Evolutionary conservation across 23 red algal genomes (phyloP), one percentile per base, ranked within the genome.

Genomic region (Gracilaria vermiculophylla): DNA sequence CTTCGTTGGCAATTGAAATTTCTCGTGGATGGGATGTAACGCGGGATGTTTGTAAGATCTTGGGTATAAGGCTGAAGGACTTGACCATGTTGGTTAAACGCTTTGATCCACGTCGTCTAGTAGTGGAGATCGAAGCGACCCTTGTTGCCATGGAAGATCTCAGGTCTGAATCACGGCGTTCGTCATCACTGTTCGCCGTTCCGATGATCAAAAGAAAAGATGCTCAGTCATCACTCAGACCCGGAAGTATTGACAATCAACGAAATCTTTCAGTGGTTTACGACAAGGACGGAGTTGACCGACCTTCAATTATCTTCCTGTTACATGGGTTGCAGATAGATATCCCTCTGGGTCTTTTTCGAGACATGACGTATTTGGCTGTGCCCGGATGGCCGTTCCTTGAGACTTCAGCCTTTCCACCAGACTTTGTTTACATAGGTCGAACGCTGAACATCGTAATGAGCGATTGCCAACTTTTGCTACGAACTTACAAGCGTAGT

Each of bases 341-440:
- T 13, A 57, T 95, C 14, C 41, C 81, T 31, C 85, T 85, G 14
- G 76, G 83, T 43, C 69, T 95, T 16, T 51, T 95, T 21, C 69
- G 67, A 24, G 85, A 86, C 37, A 48, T 95, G 21, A 34, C 84
- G 6, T 53, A 25, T 28, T 50, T 95, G 17, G 82, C 93, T 5
- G 40, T 95, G 0, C 93, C 93, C 7, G 93, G 93, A 47, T 90
- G 81, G 75, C 83, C 83, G 36, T 83, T 75, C 60, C 74, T 95
- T 16, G 49, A 62, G 48, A 45, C 93, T 33, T 91, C 93, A 17
- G 21, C 80, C 1, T 78, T 86, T 39, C 70, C 80, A 51, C 80
- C 83, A 13, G 93, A 95, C 7, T 57, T 90, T 45, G 44, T 58
- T 23, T 95, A 88, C 34, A 17, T 90, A 13, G 93, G 93, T 54